phyloP scores from a whole-genome alignment of 345 rosid species.

The Chamaenerion angustifolium region DNA sequence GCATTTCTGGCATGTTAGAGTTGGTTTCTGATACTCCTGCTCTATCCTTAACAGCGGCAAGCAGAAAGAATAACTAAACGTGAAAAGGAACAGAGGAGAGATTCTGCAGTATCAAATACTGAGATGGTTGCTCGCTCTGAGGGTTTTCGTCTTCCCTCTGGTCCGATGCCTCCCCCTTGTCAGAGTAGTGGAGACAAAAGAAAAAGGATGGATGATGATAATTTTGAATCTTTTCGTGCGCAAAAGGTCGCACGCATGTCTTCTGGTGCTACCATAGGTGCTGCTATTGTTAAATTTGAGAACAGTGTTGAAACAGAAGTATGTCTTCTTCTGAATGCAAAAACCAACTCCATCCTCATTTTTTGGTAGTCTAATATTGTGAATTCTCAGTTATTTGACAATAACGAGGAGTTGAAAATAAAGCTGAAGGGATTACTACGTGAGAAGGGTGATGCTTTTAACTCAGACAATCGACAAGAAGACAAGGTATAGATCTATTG shows the following conservation, averaged over 20 bases:
- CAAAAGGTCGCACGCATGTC: constrained; percentile 37
- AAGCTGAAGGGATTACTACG: constrained; percentile 60
- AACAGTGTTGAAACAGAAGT: constrained; percentile 61
- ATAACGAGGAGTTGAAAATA: constrained; percentile 50
- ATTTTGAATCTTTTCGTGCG: constrained; percentile 19
- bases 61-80: constrained; percentile 44
- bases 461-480: constrained; percentile 37
- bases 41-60: constrained; percentile 45
- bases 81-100: constrained; percentile 40
- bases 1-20: no score
- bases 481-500: constrained; percentile 48
- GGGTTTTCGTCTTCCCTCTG: constrained; percentile 90
- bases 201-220: constrained; percentile 14
- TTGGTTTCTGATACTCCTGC: neutral
- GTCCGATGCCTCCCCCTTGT: constrained; percentile 67
- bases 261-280: constrained; percentile 48
- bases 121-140: constrained; percentile 46
- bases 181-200: constrained; percentile 16
- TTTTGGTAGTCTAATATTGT: neutral
- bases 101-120: constrained; percentile 41
- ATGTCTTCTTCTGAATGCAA: constrained; percentile 32
- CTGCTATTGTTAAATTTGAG: constrained; percentile 71
- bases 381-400: constrained; percentile 36
- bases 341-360: neutral
- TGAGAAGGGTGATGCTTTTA: constrained; percentile 61